Base-by-base conservation (phyloP, 2,329 filamentous ascomycete genomes). In the Beauveria varroae region DNA sequence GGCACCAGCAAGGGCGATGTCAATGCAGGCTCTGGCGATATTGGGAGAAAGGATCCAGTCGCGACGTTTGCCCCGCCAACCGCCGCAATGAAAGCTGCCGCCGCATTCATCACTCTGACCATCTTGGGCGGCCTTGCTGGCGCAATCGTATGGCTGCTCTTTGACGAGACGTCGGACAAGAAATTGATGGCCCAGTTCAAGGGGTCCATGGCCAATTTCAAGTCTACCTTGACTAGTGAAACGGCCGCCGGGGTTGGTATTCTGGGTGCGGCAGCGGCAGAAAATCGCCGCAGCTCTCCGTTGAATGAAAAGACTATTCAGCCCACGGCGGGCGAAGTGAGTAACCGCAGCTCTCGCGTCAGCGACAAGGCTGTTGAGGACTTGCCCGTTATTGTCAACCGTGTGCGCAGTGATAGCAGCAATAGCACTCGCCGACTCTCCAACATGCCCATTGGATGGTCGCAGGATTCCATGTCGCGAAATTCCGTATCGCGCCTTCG, bases 41-140 rank as follows among this genome's bases (percentile, higher is more conserved):
- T 75, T 44, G 79, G 74, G 51, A 71, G 74, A n/a, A 71, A 70
- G 8, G 65, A 71, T 14, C 64, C 68, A 60, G 73, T 61, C 53
- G 67, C 57, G 34, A 65, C 63, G 46, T 72, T 67, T 53, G 63
- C 62, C 22, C 65, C 67, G 28, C 70, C 76, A 22, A 84, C 82
- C 3, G 78, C 78, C 1, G 85, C 79, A 8, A 89, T 93, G 68
- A 83, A 78, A 64, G 87, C 83, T 7, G 90, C 88, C 12, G 89
- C 89, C 43, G 83, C 83, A 12, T 81, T 91, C 63, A 65, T 79
- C 56, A 93, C 89, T 1, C 72, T 83, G 1, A 54, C 86, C 6
- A 71, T 87, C 3, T 70, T 90, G 1, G 68, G 79, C 6, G 73
- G 78, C 7, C 74, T 89, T 44, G 63, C 87, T 26, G 78, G 78